phyloP scores from a whole-genome alignment of 176 grass and related monocot species.

The Zizania latifolia region DNA sequence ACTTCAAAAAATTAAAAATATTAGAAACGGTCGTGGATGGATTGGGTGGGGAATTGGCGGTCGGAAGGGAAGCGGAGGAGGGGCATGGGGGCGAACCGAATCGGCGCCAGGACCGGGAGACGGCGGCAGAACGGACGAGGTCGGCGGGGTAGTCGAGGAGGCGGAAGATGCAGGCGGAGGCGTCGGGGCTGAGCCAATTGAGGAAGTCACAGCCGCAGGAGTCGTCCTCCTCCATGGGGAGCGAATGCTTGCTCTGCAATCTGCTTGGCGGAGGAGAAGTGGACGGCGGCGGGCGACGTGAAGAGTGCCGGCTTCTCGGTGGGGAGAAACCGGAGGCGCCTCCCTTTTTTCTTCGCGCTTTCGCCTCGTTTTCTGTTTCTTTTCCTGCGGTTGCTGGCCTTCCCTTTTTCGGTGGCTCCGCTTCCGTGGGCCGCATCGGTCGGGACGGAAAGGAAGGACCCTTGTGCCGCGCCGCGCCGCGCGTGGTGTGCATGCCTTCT shows the following conservation, averaged over 20 bases:
- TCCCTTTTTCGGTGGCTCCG: background rate
- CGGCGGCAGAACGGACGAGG: conserved; percentile 50
- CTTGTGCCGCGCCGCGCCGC: too few species aligned
- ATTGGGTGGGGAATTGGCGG: background rate
- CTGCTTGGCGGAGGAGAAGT: too few species aligned
- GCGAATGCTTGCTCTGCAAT: background rate
- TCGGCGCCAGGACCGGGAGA: conserved; percentile 72
- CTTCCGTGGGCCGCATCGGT: too few species aligned
- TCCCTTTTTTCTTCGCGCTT: background rate
- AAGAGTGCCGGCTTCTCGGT: too few species aligned
- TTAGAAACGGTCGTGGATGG: too few species aligned
- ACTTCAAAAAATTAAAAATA: too few species aligned
- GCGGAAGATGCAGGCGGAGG: conserved; percentile 40
- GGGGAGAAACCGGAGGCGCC: too few species aligned
- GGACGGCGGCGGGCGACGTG: too few species aligned
- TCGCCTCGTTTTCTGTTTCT: too few species aligned
- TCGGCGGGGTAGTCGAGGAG: conserved; percentile 52
- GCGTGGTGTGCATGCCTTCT: too few species aligned
- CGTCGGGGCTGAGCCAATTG: conserved; percentile 56
- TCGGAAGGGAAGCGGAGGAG: too few species aligned
- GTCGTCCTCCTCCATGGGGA: conserved; percentile 18
- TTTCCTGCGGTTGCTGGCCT: background rate
- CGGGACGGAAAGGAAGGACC: too few species aligned
- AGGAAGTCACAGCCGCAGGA: conserved; percentile 38
- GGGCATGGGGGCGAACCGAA: conserved; percentile 24